phyloP scores from a whole-genome alignment of 2,329 filamentous ascomycete genomes.

The Phoma sp. region DNA sequence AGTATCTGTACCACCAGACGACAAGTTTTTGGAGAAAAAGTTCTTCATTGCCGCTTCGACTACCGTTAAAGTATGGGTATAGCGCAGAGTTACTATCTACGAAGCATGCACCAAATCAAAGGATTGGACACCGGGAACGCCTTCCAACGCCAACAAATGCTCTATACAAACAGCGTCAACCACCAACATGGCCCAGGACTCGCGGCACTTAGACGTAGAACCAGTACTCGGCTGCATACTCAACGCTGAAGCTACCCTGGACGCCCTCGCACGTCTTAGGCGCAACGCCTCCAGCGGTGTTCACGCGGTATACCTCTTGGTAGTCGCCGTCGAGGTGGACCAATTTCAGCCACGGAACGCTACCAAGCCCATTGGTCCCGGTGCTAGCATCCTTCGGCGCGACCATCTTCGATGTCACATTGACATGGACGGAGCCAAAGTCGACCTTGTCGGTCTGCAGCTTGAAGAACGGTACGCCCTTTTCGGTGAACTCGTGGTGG shows the following conservation, averaged over 20 bases:
- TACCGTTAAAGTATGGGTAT: conserved; percentile 20
- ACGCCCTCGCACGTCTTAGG: conserved; percentile 75
- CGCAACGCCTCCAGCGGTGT: conserved; percentile 80
- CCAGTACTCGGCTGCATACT: conserved; percentile 85
- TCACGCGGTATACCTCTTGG: conserved; percentile 80
- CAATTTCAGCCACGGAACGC: conserved; percentile 83
- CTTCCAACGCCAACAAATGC: conserved; percentile 44
- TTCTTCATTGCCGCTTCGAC: conserved; percentile 31
- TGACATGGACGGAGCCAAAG: conserved; percentile 69
- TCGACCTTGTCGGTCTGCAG: conserved; percentile 63
- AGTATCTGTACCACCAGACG: background rate
- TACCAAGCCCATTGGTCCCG: conserved; percentile 64
- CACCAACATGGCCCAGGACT: background rate
- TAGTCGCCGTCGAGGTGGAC: conserved; percentile 56
- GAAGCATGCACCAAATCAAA: background rate
- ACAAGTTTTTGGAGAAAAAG: background rate
- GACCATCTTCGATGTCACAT: conserved; percentile 62
- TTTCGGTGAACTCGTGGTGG: conserved; percentile 79
- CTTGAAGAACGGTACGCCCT: conserved; percentile 79
- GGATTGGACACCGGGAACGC: conserved; percentile 2
- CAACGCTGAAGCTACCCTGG: conserved; percentile 69
- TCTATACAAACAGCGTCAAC: conserved; percentile 29
- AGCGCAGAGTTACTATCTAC: conserved; percentile 21
- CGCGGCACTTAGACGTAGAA: conserved; percentile 52
- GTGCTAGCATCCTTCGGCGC: conserved; percentile 68